These are phyloP conservation scores for Ascochyta fabae DNA, from an alignment of 2,329 filamentous ascomycete species.

Conservation along the genomic window DNA sequence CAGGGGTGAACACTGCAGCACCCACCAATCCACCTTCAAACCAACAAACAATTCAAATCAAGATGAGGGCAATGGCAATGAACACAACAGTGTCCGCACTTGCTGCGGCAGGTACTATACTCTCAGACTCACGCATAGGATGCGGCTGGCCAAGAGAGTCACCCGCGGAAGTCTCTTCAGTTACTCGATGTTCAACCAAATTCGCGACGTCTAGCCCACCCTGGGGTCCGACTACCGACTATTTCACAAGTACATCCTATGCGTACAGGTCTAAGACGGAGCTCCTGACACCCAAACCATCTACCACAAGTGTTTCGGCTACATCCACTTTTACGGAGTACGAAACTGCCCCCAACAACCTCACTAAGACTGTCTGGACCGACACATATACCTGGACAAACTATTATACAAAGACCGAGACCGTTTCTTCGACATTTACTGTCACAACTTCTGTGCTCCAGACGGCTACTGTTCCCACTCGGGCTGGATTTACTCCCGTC, in stretches of 20 bases:
- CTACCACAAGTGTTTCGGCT: conserved; percentile 8
- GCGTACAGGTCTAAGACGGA: conserved; percentile 13
- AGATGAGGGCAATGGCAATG: conserved; percentile 5
- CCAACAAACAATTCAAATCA: neutral
- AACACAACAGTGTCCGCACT: conserved; percentile 9
- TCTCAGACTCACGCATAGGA: neutral
- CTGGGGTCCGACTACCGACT: conserved; percentile 12
- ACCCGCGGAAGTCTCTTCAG: conserved; percentile 5
- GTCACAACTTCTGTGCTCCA: conserved; percentile 8
- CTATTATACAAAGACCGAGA: conserved; percentile 6
- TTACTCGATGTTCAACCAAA: conserved; percentile 9
- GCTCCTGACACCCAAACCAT: conserved; percentile 15
- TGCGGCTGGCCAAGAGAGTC: neutral
- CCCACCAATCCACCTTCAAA: neutral
- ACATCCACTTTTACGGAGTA: conserved; percentile 13
- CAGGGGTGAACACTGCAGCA: neutral
- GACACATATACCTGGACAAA: conserved; percentile 17
- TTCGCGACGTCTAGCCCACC: conserved; percentile 9
- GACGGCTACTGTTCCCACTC: conserved; percentile 3
- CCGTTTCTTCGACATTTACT: conserved; percentile 3
- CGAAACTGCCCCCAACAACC: conserved; percentile 11
- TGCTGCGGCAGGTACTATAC: neutral
- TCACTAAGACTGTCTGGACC: conserved; percentile 15
- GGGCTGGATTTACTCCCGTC: conserved; percentile 8
- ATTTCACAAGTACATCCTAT: conserved; percentile 13